Base-by-base conservation (phyloP, 2,329 filamentous ascomycete species). In the Mariannaea sp. region DNA sequence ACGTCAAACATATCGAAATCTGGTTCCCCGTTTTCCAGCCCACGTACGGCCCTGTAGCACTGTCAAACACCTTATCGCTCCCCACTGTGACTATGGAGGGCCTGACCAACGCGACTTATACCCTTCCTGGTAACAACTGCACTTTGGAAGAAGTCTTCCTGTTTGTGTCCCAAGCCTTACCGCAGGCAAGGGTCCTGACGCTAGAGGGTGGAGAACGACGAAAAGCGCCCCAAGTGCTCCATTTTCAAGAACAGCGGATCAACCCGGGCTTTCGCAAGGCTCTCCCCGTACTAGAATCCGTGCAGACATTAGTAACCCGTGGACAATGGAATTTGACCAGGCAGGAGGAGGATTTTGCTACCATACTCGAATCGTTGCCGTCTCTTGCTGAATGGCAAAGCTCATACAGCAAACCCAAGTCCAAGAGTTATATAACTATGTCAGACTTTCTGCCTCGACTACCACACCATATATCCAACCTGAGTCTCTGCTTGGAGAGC, bases 261-360 rank as follows among this genome's bases (percentile, higher is more conserved):
- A 51, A 62, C 29, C 46, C 54, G n/a, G 36, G 65, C 1, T 63
- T 65, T 26, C 59, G 66, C 17, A 66, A 72, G 59, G 63, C 67
- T 22, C 68, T 84, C 7, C 76, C 80, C 7, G 61, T 70, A 16
- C 73, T 88, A 3, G 69, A 75, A 3, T 80, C 81, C 3, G 80
- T 91, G 26, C 80, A 80, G 47, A 89, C 86, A 1, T 77, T 91
- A 16, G 82, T 90, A 36, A 87, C 87, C 70, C 85, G 87, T 62
- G 88, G 88, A 6, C 86, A 90, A 60, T 92, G 88, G 88, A 91
- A 91, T 65, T 77, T 91, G 22, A 87, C 90, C 69, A 78, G 88
- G 40, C 76, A 80, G 13, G 74, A 81, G 36, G 73, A 76, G 14
- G 86, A 91, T 68, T 90, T 88, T 71, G 72, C 77, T 50, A 78